phyloP scores from a whole-genome alignment of 345 rosid species.

The Erysimum cheiranthoides region DNA sequence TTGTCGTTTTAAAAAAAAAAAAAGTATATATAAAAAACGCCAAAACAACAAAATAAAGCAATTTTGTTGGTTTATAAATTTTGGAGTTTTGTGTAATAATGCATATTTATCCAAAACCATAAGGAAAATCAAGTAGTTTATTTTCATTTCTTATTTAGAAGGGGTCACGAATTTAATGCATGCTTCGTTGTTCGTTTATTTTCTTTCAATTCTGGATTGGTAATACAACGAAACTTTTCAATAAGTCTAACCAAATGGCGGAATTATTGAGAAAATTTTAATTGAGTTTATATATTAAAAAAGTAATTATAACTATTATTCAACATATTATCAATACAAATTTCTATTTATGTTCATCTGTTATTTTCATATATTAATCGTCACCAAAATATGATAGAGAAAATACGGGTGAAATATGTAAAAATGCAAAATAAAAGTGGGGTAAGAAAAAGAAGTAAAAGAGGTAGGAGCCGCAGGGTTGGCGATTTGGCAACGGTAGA shows the following conservation, averaged over 20 bases:
- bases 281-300: too few relatives aligned
- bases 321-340: too few relatives aligned
- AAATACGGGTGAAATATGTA: not conserved
- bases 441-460: not conserved
- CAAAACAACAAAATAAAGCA: not conserved
- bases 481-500: conserved; percentile 32
- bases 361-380: too few relatives aligned
- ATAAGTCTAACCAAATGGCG: too few relatives aligned
- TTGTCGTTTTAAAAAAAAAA: not conserved
- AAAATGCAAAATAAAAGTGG: not conserved
- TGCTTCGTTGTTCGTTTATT: too few relatives aligned
- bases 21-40: not conserved
- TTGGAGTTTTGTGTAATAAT: conserved; percentile 31
- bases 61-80: not conserved
- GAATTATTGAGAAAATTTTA: too few relatives aligned
- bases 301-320: too few relatives aligned
- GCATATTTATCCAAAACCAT: conserved; percentile 23
- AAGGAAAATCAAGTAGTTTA: not conserved
- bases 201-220: too few relatives aligned
- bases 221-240: too few relatives aligned
- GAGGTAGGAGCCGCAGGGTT: conserved; percentile 7
- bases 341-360: too few relatives aligned
- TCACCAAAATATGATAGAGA: too few relatives aligned
- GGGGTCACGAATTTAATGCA: not conserved
- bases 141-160: not conserved